A percentile compares a stretch with the other conserved stretches of the same genome.
These are phyloP conservation scores for Colletotrichum euphorbiae DNA, from an alignment of 2,329 filamentous ascomycete genomes.

Conservation along the genomic window DNA sequence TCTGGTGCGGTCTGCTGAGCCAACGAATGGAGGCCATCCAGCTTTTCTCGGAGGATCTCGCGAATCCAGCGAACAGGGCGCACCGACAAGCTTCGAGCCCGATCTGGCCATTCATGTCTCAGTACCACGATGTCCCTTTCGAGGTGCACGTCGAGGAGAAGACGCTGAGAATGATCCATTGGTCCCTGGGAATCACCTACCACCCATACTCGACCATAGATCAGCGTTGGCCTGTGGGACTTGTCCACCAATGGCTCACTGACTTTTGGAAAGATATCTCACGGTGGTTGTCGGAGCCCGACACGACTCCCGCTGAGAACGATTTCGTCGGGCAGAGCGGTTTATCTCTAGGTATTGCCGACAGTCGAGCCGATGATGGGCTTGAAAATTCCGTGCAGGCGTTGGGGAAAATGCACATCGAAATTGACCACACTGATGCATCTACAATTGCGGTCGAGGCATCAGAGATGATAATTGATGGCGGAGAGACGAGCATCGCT, in stretches of 20 bases:
- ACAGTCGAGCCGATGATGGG: too few species aligned
- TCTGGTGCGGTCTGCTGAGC: constrained; percentile 4
- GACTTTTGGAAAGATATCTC: constrained; percentile 10
- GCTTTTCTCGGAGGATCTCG: background rate
- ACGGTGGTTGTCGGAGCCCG: too few species aligned
- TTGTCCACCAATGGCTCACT: background rate
- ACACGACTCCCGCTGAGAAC: too few species aligned
- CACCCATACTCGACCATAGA: background rate
- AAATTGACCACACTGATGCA: too few species aligned
- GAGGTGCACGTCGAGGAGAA: constrained; percentile 5
- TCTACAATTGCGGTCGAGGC: too few species aligned
- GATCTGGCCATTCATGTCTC: background rate
- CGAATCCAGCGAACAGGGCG: background rate
- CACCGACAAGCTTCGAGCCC: background rate
- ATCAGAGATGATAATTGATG: too few species aligned
- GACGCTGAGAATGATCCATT: background rate
- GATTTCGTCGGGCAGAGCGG: too few species aligned
- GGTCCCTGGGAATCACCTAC: constrained; percentile 22
- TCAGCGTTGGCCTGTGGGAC: background rate
- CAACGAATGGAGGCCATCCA: constrained; percentile 11
- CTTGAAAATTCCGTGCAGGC: too few species aligned
- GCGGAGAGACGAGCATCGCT: too few species aligned
- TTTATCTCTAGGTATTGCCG: too few species aligned
- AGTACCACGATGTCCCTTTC: constrained; percentile 9
- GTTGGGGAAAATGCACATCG: too few species aligned